phyloP scores from a whole-genome alignment of 2,329 filamentous ascomycete species.

The Sordariomycetes sp. region DNA sequence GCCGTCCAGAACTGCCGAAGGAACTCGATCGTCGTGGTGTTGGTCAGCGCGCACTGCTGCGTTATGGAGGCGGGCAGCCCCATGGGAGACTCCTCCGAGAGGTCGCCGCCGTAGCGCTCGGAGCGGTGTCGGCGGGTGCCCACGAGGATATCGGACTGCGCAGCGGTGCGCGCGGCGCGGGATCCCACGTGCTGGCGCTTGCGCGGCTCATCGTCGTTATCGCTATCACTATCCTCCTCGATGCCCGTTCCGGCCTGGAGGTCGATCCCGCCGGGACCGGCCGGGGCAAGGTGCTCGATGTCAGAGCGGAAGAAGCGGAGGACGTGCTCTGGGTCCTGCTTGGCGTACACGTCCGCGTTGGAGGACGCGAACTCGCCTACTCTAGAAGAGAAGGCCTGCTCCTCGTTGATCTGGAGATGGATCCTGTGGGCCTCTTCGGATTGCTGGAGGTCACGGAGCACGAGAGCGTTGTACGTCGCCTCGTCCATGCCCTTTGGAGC shows the following conservation, averaged over 20 bases:
- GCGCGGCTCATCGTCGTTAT: conserved; percentile 36
- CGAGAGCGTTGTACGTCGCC: conserved; percentile 62
- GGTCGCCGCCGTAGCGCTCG: conserved; percentile 43
- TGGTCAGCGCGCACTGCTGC: conserved; percentile 55
- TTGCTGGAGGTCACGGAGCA: conserved; percentile 69
- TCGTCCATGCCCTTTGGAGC: conserved; percentile 53
- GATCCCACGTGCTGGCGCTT: conserved; percentile 53
- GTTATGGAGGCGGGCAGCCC: conserved; percentile 41
- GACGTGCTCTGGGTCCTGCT: conserved; percentile 60
- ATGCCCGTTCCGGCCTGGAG: conserved; percentile 57
- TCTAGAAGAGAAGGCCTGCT: conserved; percentile 69
- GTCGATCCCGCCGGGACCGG: conserved; percentile 41
- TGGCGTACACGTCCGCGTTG: conserved; percentile 45
- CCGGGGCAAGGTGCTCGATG: conserved; percentile 38
- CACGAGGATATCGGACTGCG: conserved; percentile 55
- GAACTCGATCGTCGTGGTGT: conserved; percentile 90
- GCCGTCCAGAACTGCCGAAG: conserved; percentile 95
- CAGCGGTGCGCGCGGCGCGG: conserved; percentile 50
- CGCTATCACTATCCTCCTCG: conserved; percentile 58
- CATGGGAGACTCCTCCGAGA: conserved; percentile 38
- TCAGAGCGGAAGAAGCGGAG: conserved; percentile 54
- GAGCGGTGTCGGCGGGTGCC: conserved; percentile 52
- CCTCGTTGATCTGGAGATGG: conserved; percentile 78
- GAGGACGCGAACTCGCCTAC: conserved; percentile 35
- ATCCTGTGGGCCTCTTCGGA: conserved; percentile 67